A percentile compares a stretch with the other conserved stretches of the same genome.
Evolutionary conservation across 306 rosid genomes (phyloP).

Genomic region (Delonix regia): DNA sequence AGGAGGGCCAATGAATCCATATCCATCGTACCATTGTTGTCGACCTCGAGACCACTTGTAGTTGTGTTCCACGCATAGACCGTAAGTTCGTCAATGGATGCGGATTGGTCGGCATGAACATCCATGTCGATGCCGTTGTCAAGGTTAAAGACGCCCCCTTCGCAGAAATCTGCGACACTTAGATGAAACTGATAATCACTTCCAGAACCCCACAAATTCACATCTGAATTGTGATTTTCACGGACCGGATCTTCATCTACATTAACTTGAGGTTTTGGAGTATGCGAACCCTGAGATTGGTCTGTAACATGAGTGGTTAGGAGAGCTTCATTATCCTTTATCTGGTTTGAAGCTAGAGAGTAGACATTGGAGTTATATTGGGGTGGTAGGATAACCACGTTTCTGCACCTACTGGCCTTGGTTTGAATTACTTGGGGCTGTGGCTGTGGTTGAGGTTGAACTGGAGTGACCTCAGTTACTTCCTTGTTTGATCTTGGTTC

Average conservation of each 20-base stretch:
- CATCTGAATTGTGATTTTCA: neutral
- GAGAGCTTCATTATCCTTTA: neutral
- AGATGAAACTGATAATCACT: neutral
- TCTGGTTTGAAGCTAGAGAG: neutral
- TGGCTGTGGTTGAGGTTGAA: neutral
- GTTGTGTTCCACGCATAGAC: neutral
- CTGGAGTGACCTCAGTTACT: neutral
- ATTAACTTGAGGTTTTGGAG: neutral
- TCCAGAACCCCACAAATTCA: neutral
- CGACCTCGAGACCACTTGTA: neutral
- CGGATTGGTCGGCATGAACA: neutral
- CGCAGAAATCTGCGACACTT: neutral
- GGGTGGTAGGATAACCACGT: neutral
- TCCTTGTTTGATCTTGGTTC: neutral
- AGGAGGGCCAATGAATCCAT: neutral
- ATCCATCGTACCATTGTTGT: neutral
- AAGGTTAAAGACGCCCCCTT: neutral
- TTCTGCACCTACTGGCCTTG: neutral
- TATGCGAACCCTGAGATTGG: neutral
- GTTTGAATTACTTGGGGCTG: neutral
- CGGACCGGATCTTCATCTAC: neutral
- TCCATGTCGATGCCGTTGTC: neutral
- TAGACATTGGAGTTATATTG: neutral
- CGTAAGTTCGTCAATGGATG: neutral
- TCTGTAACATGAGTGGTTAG: neutral